These are phyloP conservation scores for Ramaria rubella DNA, from an alignment of 768 basidiomycete species.

Conservation along the genomic window DNA sequence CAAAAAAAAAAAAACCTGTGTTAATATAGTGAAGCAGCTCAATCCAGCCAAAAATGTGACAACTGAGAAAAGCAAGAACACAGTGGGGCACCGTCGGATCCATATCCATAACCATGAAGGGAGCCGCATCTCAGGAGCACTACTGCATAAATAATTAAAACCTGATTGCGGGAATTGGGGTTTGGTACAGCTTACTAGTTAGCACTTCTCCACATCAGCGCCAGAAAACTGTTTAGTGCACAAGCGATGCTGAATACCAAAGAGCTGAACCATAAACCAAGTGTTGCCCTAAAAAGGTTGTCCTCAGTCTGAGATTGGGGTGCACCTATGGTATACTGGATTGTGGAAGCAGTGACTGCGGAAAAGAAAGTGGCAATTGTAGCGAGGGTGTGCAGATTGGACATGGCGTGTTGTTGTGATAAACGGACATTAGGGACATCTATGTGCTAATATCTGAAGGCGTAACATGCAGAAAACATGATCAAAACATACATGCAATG, in stretches of 20 bases:
- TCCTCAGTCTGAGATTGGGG: too few species aligned
- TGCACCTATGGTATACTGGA: background rate
- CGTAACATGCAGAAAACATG: background rate
- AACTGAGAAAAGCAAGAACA: background rate
- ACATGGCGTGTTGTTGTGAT: background rate
- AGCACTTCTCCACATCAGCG: background rate
- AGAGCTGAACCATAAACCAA: background rate
- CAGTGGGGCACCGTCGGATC: background rate
- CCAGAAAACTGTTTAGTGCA: background rate
- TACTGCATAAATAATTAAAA: too few species aligned
- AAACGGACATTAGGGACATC: background rate
- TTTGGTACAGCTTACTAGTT: background rate
- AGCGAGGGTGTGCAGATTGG: background rate
- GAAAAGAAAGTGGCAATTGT: slow-evolving; percentile 3
- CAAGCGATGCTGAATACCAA: slow-evolving; percentile 3
- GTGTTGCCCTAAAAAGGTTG: background rate
- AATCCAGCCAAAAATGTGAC: background rate
- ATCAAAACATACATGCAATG: background rate
- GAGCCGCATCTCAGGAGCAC: background rate
- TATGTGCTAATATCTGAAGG: background rate
- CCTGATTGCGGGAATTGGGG: too few species aligned
- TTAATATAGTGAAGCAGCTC: background rate
- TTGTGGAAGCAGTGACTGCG: background rate
- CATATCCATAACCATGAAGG: slow-evolving; percentile 1
- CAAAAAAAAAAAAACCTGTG: background rate